Percentiles rank a stretch among this genome's conserved stretches.
Conservation (phyloP, 305 asterid species). For the Vinca major region DNA sequence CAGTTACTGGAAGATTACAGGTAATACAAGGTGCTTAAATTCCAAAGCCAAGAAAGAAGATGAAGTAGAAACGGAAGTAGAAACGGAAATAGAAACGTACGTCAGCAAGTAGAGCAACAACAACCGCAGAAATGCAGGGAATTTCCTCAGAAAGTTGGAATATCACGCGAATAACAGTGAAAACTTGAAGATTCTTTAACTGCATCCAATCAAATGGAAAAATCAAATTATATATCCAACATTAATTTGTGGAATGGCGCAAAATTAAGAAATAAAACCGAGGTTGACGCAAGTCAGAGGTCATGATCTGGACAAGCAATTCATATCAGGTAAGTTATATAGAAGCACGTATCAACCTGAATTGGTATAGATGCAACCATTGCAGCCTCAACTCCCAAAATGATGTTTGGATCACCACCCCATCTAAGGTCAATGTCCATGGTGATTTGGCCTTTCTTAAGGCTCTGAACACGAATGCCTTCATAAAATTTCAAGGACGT, state of each 20-base stretch:
- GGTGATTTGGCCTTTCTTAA: slow-evolving; percentile 92
- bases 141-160: slow-evolving; percentile 95
- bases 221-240: slow-evolving; percentile 7
- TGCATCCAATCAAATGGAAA: slow-evolving; percentile 31
- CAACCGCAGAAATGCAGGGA: slow-evolving; percentile 97
- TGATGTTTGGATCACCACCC: slow-evolving; percentile 98
- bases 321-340: neutral
- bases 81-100: slow-evolving; percentile 27
- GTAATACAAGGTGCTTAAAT: slow-evolving; percentile 5
- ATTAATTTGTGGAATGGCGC: neutral
- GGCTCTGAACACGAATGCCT: slow-evolving; percentile 99
- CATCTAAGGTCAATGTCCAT: slow-evolving; percentile 97
- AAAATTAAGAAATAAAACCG: neutral
- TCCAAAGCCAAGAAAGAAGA: neutral
- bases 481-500: slow-evolving; percentile 20
- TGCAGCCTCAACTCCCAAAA: slow-evolving; percentile 95
- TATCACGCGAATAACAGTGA: slow-evolving; percentile 89
- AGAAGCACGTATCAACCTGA: slow-evolving; percentile 50
- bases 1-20: slow-evolving; percentile 4
- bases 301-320: neutral
- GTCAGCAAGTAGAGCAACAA: slow-evolving; percentile 96
- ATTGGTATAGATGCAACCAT: slow-evolving; percentile 89
- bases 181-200: slow-evolving; percentile 97
- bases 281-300: no score
- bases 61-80: slow-evolving; percentile 10